These are phyloP conservation scores for Spathaspora passalidarum DNA, from an alignment of 805 yeast genomes.

Conservation along the genomic window DNA sequence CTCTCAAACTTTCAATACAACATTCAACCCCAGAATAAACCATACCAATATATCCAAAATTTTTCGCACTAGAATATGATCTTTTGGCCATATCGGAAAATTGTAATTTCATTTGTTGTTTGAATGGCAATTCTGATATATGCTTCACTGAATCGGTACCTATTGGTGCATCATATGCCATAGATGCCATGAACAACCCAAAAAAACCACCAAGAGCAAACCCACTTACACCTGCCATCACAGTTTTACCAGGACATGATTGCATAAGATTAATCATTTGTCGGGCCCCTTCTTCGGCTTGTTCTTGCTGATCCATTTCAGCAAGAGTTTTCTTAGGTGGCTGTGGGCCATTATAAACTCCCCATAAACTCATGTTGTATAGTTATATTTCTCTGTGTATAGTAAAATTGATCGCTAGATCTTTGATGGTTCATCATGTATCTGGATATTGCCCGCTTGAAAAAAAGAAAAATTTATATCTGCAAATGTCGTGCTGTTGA, in stretches of 20 bases:
- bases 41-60: conserved; percentile 90
- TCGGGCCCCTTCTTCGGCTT: conserved; percentile 85
- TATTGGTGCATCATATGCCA: conserved; percentile 77
- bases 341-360: conserved; percentile 36
- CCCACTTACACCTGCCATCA: conserved; percentile 89
- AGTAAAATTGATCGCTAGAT: background rate
- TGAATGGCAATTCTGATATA: conserved; percentile 82
- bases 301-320: conserved; percentile 88
- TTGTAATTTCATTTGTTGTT: conserved; percentile 88
- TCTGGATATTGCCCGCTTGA: background rate
- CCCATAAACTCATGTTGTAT: conserved; percentile 14
- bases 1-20: conserved; percentile 78
- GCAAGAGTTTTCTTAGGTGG: conserved; percentile 46
- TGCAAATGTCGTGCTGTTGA: too few species aligned
- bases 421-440: too few species aligned
- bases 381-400: background rate
- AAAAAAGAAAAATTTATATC: too few species aligned
- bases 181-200: conserved; percentile 89
- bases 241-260: conserved; percentile 93
- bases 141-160: conserved; percentile 54
- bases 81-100: conserved; percentile 89
- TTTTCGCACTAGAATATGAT: conserved; percentile 86
- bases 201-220: conserved; percentile 93
- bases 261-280: conserved; percentile 81
- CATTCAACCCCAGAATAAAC: conserved; percentile 93